Conservation (phyloP, 2,329 filamentous ascomycete genomes). For the Exophiala sp. region DNA sequence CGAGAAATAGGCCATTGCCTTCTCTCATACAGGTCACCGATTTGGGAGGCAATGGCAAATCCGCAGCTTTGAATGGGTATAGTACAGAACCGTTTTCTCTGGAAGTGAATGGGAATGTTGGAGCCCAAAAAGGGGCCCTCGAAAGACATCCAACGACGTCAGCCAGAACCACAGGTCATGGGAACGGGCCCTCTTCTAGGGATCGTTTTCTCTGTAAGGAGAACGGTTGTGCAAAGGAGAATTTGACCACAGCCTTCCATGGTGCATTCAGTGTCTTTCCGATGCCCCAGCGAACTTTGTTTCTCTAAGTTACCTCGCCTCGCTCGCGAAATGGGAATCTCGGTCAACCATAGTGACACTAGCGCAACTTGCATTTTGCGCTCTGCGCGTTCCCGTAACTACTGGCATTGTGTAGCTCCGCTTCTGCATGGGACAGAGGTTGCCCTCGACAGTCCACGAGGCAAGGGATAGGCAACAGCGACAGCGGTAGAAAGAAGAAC, state of each 20-base stretch:
- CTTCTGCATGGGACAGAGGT: background rate
- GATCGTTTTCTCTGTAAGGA: background rate
- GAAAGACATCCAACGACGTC: background rate
- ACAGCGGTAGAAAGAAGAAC: constrained; percentile 31
- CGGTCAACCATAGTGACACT: constrained; percentile 1
- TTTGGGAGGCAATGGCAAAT: background rate
- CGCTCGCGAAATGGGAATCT: background rate
- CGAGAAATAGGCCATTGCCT: background rate
- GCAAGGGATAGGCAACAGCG: background rate
- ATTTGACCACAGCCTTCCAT: background rate
- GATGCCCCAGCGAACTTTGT: background rate
- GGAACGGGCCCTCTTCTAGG: background rate
- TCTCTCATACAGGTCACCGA: background rate
- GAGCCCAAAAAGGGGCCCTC: background rate
- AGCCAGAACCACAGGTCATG: background rate
- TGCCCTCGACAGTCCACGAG: background rate
- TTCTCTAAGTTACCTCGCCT: background rate
- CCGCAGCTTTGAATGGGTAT: background rate
- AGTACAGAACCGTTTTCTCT: background rate
- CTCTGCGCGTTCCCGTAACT: constrained; percentile 2
- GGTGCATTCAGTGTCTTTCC: background rate
- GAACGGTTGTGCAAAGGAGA: background rate
- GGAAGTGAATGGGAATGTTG: background rate
- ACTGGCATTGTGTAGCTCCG: background rate
- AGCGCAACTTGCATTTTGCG: background rate